These are phyloP conservation scores for Oryza glumipatula DNA, from an alignment of 176 grass and related monocot genomes.

Conservation along the genomic window DNA sequence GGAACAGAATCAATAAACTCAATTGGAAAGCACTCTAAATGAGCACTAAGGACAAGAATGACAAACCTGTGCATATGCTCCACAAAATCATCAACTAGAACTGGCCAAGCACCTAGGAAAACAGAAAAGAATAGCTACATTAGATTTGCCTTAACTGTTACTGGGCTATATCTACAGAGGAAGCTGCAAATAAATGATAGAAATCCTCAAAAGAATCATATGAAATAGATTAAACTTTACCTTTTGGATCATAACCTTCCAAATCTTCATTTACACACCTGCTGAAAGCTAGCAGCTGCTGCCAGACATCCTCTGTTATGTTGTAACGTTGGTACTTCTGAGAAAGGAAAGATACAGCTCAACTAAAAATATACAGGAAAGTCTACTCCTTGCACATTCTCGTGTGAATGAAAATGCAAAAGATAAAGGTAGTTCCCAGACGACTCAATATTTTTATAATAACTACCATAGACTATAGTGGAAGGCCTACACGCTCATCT, in stretches of 20 bases:
- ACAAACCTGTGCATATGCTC: constrained; percentile 93
- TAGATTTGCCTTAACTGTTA: constrained; percentile 15
- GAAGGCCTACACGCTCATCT: constrained; percentile 17
- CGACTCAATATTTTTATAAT: neutral
- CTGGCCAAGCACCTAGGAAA: constrained; percentile 94
- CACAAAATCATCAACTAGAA: constrained; percentile 98
- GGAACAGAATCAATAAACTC: constrained; percentile 16
- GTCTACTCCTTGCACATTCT: neutral
- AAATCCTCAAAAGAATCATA: constrained; percentile 20
- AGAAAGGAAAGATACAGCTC: constrained; percentile 42
- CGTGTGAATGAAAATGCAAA: constrained; percentile 1
- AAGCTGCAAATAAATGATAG: constrained; percentile 22
- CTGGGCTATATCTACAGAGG: constrained; percentile 24
- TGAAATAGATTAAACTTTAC: constrained; percentile 45
- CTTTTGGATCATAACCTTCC: constrained; percentile 93
- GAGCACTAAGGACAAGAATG: neutral
- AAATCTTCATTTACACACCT: constrained; percentile 87
- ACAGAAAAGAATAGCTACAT: constrained; percentile 21
- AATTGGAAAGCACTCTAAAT: constrained; percentile 28
- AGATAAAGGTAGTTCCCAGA: neutral
- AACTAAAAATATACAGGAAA: constrained; percentile 33
- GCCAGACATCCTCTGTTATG: constrained; percentile 93
- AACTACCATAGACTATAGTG: neutral
- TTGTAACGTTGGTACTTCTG: constrained; percentile 89
- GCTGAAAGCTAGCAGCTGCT: constrained; percentile 90